Conservation (phyloP, 2,329 filamentous ascomycete species). For the Lizonia empirigonia region DNA sequence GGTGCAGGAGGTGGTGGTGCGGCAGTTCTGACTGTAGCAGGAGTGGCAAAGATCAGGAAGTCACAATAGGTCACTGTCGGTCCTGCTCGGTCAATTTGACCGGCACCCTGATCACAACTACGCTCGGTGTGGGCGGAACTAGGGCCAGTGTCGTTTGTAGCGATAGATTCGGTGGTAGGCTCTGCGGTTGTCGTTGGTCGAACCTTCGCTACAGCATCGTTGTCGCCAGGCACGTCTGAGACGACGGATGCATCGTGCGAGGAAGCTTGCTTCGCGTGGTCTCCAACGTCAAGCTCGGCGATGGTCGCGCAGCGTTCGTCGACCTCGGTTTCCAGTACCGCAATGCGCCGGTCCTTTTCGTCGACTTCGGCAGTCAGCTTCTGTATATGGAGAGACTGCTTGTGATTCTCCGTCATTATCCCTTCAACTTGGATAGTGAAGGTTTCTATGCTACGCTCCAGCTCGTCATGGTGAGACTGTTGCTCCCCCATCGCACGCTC, state of each 20-base stretch:
- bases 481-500: conserved; percentile 13
- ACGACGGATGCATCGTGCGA: background rate
- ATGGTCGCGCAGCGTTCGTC: conserved; percentile 15
- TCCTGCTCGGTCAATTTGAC: too few species aligned
- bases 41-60: conserved; percentile 22
- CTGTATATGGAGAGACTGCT: conserved; percentile 18
- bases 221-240: background rate
- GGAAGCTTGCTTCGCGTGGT: background rate
- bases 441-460: conserved; percentile 5
- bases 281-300: conserved; percentile 14
- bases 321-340: conserved; percentile 18
- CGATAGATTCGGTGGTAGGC: background rate
- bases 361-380: conserved; percentile 21
- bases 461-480: conserved; percentile 2
- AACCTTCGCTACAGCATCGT: background rate
- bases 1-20: conserved; percentile 28
- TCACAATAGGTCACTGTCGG: background rate
- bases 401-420: conserved; percentile 11
- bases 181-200: background rate
- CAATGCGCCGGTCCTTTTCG: conserved; percentile 26
- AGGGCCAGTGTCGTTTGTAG: too few species aligned
- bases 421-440: conserved; percentile 2
- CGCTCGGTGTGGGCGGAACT: too few species aligned
- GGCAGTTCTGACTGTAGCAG: conserved; percentile 26
- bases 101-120: too few species aligned